Evolutionary conservation across 306 rosid genomes (phyloP).

Genomic region (Prunus mira): DNA sequence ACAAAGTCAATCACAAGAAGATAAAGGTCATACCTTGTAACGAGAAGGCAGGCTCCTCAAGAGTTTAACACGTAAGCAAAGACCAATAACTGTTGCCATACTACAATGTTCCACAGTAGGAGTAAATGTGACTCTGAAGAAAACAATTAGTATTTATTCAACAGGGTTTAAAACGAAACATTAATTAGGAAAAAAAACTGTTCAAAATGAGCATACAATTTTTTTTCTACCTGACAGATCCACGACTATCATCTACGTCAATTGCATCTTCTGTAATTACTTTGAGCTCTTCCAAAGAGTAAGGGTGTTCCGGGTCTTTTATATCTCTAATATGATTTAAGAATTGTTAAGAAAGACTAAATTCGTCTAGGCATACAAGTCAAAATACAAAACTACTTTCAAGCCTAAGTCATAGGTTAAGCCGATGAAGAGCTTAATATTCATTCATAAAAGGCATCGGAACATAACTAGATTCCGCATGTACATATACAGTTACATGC

Average conservation of each 20-base stretch:
- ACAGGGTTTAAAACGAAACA: neutral
- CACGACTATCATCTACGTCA: constrained; percentile 68
- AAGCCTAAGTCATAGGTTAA: neutral
- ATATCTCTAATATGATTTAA: constrained; percentile 85
- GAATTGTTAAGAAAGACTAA: constrained; percentile 54
- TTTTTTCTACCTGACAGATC: constrained; percentile 68
- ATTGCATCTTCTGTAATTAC: constrained; percentile 86
- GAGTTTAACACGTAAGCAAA: constrained; percentile 87
- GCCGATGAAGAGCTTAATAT: neutral
- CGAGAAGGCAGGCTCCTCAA: constrained; percentile 82
- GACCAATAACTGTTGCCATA: constrained; percentile 93
- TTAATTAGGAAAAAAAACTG: neutral
- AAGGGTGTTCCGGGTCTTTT: constrained; percentile 89
- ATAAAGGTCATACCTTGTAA: constrained; percentile 56
- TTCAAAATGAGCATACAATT: neutral
- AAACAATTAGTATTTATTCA: constrained; percentile 18
- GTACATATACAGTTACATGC: neutral
- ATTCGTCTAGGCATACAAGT: neutral
- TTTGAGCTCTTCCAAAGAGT: constrained; percentile 95
- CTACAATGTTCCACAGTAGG: constrained; percentile 97
- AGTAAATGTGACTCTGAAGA: constrained; percentile 80
- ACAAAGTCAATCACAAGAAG: constrained; percentile 3
- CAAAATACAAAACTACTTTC: neutral
- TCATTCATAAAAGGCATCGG: neutral
- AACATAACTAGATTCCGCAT: neutral